phyloP scores from a whole-genome alignment of 345 rosid genomes.

The Eucalyptus curtisii region DNA sequence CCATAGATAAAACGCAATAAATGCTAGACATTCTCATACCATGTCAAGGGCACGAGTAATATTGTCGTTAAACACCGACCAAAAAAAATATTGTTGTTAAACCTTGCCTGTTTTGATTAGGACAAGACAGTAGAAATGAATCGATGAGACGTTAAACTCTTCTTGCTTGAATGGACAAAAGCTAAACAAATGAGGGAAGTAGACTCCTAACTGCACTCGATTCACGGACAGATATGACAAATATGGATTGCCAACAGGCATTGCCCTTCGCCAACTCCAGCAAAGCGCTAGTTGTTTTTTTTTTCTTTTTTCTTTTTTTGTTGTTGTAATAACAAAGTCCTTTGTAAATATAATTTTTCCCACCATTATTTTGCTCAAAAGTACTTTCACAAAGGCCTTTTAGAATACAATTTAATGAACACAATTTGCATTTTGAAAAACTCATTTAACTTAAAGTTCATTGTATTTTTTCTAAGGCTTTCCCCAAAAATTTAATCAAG shows the following conservation, averaged over 20 bases:
- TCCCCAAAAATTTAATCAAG: too few species aligned
- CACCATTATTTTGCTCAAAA: too few species aligned
- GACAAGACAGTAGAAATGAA: neutral
- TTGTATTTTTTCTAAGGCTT: too few species aligned
- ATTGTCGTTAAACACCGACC: neutral
- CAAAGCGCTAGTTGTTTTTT: too few species aligned
- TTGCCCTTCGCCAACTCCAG: fast-evolving
- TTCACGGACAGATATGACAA: neutral
- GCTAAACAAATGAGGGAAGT: neutral
- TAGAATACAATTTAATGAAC: too few species aligned
- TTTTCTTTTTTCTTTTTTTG: too few species aligned
- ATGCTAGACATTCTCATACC: neutral
- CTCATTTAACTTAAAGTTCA: fast-evolving
- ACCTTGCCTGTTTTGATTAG: neutral
- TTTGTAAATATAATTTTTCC: too few species aligned
- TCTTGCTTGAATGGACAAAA: neutral
- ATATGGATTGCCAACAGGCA: fast-evolving
- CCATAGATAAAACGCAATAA: neutral
- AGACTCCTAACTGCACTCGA: neutral
- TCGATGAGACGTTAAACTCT: neutral
- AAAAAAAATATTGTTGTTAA: neutral
- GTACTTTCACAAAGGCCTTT: too few species aligned
- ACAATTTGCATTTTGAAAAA: too few species aligned
- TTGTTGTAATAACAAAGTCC: fast-evolving
- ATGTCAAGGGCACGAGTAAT: neutral